These are phyloP conservation scores for Citrus sp. DNA, from an alignment of 345 rosid species.

Conservation along the genomic window DNA sequence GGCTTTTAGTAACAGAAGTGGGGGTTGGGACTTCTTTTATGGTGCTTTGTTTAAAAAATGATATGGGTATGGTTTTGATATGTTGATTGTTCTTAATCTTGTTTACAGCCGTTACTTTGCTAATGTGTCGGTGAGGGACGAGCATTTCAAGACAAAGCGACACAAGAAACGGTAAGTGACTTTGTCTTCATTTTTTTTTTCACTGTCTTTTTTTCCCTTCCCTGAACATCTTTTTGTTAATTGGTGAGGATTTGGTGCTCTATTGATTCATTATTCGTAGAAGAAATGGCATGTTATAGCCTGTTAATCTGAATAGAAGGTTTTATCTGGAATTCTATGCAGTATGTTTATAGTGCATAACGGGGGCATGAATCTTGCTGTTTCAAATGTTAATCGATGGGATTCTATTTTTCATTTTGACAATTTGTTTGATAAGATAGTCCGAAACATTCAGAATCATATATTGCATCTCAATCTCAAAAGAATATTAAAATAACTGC, in stretches of 20 bases:
- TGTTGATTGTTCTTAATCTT: background rate
- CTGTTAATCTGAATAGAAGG: background rate
- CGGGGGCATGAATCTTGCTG: background rate
- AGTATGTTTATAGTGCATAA: background rate
- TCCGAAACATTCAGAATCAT: background rate
- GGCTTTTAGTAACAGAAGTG: background rate
- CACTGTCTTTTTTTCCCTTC: background rate
- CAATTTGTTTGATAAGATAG: background rate
- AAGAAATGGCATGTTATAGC: background rate
- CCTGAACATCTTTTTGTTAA: background rate
- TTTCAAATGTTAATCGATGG: background rate
- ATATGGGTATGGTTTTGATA: background rate
- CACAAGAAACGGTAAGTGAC: slow-evolving; percentile 78
- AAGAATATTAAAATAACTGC: background rate
- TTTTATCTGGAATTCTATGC: background rate
- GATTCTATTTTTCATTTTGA: background rate
- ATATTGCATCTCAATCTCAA: background rate
- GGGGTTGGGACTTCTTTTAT: background rate
- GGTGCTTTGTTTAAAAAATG: background rate
- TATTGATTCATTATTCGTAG: background rate
- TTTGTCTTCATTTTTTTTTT: background rate
- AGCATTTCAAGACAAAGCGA: slow-evolving; percentile 86
- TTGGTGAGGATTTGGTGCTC: background rate
- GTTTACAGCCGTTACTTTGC: slow-evolving; percentile 79
- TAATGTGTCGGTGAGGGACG: slow-evolving; percentile 54